Conservation (phyloP, 352 stramenopile species). For the Globisporangium irregulare region DNA sequence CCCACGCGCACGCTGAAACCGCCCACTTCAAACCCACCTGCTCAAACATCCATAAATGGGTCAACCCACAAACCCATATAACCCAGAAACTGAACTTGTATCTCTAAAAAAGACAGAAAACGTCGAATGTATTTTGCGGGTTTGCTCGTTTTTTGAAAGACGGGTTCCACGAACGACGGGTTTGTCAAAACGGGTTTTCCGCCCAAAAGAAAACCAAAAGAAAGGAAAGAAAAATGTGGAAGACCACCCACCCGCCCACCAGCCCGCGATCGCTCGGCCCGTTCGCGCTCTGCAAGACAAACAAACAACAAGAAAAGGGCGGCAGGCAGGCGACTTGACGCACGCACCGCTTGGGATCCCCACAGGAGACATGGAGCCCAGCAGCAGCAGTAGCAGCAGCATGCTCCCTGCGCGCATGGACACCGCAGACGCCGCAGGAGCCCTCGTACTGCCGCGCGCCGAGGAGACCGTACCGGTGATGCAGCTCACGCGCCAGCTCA, state of each 20-base stretch:
- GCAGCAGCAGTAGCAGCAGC: slow-evolving; percentile 4
- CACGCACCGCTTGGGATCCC: slow-evolving; percentile 11
- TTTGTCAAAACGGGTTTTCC: background rate
- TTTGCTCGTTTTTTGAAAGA: background rate
- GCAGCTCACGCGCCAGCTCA: slow-evolving; percentile 91
- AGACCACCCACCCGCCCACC: background rate
- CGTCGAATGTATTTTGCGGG: background rate
- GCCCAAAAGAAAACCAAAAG: background rate
- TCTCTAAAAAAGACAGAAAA: background rate
- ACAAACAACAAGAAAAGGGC: slow-evolving; percentile 14
- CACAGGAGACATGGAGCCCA: slow-evolving; percentile 15
- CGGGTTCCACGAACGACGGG: background rate
- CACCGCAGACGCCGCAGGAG: background rate
- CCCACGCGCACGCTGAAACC: background rate
- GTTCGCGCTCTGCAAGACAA: background rate
- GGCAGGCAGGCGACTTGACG: slow-evolving; percentile 8
- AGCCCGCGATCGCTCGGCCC: background rate
- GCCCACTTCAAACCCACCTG: background rate
- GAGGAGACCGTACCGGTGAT: slow-evolving; percentile 39
- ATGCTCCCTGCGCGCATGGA: background rate
- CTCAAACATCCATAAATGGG: background rate
- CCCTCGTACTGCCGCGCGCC: slow-evolving; percentile 20
- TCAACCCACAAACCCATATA: background rate
- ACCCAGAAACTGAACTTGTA: background rate
- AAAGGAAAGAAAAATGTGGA: background rate